Evolutionary conservation across 768 basidiomycete species (phyloP).

Genomic region (Pulveroboletus frians): DNA sequence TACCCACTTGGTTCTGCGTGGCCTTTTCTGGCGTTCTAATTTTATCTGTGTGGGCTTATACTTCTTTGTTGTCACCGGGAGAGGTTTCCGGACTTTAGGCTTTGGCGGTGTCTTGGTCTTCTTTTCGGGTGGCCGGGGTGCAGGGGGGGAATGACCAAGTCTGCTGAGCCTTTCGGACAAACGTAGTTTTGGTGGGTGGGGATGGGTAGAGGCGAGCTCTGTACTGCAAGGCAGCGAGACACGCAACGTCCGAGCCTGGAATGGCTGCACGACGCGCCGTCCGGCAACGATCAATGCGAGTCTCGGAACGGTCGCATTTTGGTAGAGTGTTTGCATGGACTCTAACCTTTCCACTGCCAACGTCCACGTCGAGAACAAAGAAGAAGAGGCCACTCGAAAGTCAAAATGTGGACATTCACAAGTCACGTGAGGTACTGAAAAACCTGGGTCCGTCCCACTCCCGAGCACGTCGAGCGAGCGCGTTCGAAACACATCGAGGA

Average conservation of each 20-base stretch:
- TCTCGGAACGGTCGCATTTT: constrained; percentile 4
- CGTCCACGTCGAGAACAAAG: neutral
- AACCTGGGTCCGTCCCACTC: too few relatives aligned
- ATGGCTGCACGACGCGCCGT: constrained; percentile 16
- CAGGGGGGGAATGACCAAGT: neutral
- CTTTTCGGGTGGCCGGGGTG: neutral
- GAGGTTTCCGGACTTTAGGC: neutral
- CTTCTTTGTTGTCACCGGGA: constrained; percentile 1
- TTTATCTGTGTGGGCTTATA: neutral
- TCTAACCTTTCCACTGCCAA: neutral
- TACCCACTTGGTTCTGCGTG: constrained; percentile 1
- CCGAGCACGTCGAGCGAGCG: too few relatives aligned
- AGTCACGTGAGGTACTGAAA: too few relatives aligned
- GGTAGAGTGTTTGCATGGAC: constrained; percentile 7
- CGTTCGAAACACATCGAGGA: neutral
- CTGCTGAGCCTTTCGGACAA: neutral
- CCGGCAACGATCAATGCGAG: constrained; percentile 13
- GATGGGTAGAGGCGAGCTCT: neutral
- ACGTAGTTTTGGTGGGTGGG: neutral
- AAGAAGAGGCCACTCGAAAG: too few relatives aligned
- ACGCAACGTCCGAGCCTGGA: constrained; percentile 7
- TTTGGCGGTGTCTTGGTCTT: neutral
- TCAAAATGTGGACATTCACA: too few relatives aligned
- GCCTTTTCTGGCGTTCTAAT: neutral
- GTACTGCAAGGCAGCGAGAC: neutral